Base-by-base conservation (phyloP, 2,329 filamentous ascomycete species). In the Pseudogymnoascus sp. region DNA sequence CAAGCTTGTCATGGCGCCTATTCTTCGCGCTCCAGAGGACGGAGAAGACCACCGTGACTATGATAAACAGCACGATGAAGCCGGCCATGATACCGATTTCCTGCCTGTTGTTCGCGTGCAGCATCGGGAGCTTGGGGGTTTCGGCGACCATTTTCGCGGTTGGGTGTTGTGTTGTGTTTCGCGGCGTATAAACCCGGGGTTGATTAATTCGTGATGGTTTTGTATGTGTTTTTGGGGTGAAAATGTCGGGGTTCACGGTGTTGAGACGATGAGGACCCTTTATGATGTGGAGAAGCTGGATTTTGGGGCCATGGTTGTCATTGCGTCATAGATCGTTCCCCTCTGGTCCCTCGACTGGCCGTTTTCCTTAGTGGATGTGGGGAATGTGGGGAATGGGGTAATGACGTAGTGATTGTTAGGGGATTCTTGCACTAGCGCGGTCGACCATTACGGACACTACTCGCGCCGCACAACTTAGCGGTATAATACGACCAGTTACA, bases 31-130 rank as follows among this genome's bases (percentile, higher is more conserved):
- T 61, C 59, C 38, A 61, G 33, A 61, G 23, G 33, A 38, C 72
- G 59, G 65, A 74, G 72, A 61, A 61, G 13, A 61, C 2, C 23
- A 19, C 17, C 9, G 38, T 26, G 4, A 61, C 59, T 6, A 40
- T 40, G 4, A 42, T 2, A 21, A 61, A 61, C 31, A 61, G 19
- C 9, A 35, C 31, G 11, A 61, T 61, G 59, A 61, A 61, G n/a
- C 59, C 59, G 33, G 40, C 5, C 59, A 61, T 61, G 19, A 61
- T 7, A 7, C 59, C 59, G 3, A 61, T 19, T 28, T 61, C 59
- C 21, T 61, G 59, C n/a, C 19, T 19, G 19, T 40, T 19, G 8
- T 61, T 61, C 28, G 59, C 38, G 19, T 61, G 33, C 35, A 61
- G 5, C 35, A 40, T 38, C 26, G 33, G 59, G 7, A 42, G 59